phyloP scores from a whole-genome alignment of 768 basidiomycete genomes.

The Trametes coccinea region DNA sequence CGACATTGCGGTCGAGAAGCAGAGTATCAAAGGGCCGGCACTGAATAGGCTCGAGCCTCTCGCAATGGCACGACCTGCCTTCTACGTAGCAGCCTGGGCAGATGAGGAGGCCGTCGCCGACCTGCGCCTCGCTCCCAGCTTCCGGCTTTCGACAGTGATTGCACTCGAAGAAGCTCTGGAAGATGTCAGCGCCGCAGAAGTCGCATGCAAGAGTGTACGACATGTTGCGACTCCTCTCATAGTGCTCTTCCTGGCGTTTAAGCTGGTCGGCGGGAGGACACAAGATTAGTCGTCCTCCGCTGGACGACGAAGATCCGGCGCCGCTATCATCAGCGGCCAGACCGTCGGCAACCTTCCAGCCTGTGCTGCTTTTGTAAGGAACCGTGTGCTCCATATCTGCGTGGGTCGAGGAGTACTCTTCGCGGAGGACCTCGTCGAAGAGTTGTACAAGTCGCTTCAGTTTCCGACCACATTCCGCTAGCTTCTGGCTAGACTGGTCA shows the following conservation, averaged over 20 bases:
- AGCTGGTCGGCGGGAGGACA: not conserved
- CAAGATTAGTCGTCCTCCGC: not conserved
- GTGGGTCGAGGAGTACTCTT: slow-evolving; percentile 28
- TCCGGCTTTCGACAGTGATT: slow-evolving; percentile 36
- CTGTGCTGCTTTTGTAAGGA: not conserved
- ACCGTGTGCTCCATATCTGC: slow-evolving; percentile 17
- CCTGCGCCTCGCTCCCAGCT: not conserved
- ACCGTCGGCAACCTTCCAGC: not conserved
- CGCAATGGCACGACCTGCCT: slow-evolving; percentile 71
- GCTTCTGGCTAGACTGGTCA: slow-evolving; percentile 24
- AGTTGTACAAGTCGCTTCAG: slow-evolving; percentile 21
- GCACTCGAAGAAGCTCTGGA: slow-evolving; percentile 81
- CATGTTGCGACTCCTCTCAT: slow-evolving; percentile 10
- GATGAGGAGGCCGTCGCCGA: slow-evolving; percentile 50
- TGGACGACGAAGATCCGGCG: not conserved
- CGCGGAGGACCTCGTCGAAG: slow-evolving; percentile 28
- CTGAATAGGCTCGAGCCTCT: slow-evolving; percentile 60
- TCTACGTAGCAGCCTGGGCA: slow-evolving; percentile 78
- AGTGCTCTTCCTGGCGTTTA: slow-evolving; percentile 15
- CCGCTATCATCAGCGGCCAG: not conserved
- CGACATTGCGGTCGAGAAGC: slow-evolving; percentile 43
- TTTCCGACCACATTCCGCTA: slow-evolving; percentile 21
- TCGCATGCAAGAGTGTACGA: slow-evolving; percentile 53
- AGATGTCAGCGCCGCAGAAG: slow-evolving; percentile 81
- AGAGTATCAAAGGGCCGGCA: slow-evolving; percentile 51